Evolutionary conservation across 1,284 basidiomycete species (phyloP).

Genomic region (Papiliotrema terrestris): DNA sequence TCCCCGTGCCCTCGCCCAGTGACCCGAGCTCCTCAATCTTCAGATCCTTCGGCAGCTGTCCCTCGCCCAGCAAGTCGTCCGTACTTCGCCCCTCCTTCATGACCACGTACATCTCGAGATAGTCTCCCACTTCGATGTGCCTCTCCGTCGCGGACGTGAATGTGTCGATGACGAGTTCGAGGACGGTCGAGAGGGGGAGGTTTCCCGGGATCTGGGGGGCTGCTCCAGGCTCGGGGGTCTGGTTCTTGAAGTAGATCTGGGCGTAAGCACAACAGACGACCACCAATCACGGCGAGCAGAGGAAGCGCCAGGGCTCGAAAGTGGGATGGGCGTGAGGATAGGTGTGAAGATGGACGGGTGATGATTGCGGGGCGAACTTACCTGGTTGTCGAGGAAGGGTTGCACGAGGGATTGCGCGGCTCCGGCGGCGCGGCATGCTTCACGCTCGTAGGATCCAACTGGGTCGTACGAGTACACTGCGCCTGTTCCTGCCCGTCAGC

Average conservation of each 20-base stretch:
- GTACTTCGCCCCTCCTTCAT: constrained; percentile 64
- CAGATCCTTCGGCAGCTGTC: constrained; percentile 57
- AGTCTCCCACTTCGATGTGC: constrained; percentile 96
- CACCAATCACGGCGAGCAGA: too few relatives aligned
- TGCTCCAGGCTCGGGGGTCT: constrained; percentile 60
- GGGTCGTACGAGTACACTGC: constrained; percentile 97
- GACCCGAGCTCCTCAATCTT: constrained; percentile 41
- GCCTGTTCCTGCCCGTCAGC: constrained; percentile 63
- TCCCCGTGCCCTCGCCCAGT: constrained; percentile 40
- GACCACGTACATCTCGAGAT: constrained; percentile 83
- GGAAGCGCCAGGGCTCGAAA: too few relatives aligned
- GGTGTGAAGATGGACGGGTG: constrained; percentile 3
- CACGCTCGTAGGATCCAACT: constrained; percentile 91
- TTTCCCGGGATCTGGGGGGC: constrained; percentile 65
- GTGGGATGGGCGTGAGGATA: constrained; percentile 20
- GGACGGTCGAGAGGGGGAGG: constrained; percentile 72
- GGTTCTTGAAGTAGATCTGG: constrained; percentile 96
- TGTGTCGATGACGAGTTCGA: constrained; percentile 78
- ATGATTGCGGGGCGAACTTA: constrained; percentile 36
- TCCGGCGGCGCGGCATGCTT: constrained; percentile 88
- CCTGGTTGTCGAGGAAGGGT: constrained; percentile 95
- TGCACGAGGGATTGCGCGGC: constrained; percentile 86
- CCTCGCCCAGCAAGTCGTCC: constrained; percentile 61
- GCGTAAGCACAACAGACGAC: constrained; percentile 10
- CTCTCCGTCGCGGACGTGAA: constrained; percentile 86